phyloP scores from a whole-genome alignment of 2,329 filamentous ascomycete species.

The Mollisia scopiformis region DNA sequence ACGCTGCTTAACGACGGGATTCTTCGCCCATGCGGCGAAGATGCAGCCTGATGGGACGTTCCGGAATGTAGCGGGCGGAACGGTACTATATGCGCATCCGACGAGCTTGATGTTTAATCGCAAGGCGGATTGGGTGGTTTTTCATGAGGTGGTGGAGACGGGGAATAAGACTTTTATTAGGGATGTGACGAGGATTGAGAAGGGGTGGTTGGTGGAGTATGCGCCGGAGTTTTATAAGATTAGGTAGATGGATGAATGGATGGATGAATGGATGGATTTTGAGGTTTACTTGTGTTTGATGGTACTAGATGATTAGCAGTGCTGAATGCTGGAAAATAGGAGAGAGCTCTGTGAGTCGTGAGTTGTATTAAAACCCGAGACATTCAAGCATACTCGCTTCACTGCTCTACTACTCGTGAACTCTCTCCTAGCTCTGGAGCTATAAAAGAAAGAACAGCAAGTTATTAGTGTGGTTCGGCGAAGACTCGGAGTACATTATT shows the following conservation, averaged over 20 bases:
- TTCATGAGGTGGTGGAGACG: conserved; percentile 91
- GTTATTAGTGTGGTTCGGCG: too few relatives aligned
- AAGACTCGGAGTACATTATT: too few relatives aligned
- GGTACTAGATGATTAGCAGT: too few relatives aligned
- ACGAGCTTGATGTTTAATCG: conserved; percentile 94
- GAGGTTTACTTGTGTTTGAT: too few relatives aligned
- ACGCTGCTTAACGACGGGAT: conserved; percentile 84
- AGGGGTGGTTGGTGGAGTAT: conserved; percentile 88
- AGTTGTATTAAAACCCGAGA: too few relatives aligned
- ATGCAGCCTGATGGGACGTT: conserved; percentile 96
- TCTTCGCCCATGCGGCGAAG: conserved; percentile 88
- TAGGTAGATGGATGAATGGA: conserved; percentile 11
- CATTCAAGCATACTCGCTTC: too few relatives aligned
- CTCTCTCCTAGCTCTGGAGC: too few relatives aligned
- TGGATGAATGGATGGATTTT: too few relatives aligned
- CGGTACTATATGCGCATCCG: conserved; percentile 83
- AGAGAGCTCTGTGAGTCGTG: too few relatives aligned
- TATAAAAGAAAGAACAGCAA: too few relatives aligned
- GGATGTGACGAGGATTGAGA: conserved; percentile 92
- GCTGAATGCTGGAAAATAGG: too few relatives aligned
- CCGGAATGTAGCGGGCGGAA: conserved; percentile 78
- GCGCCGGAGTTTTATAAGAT: conserved; percentile 81
- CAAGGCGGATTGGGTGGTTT: conserved; percentile 95
- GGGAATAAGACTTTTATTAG: conserved; percentile 86
- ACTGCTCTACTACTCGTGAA: too few relatives aligned